Percentiles rank a stretch among this genome's conserved stretches.
Conservation (phyloP, 1,284 basidiomycete species). For the Chiua sp. region DNA sequence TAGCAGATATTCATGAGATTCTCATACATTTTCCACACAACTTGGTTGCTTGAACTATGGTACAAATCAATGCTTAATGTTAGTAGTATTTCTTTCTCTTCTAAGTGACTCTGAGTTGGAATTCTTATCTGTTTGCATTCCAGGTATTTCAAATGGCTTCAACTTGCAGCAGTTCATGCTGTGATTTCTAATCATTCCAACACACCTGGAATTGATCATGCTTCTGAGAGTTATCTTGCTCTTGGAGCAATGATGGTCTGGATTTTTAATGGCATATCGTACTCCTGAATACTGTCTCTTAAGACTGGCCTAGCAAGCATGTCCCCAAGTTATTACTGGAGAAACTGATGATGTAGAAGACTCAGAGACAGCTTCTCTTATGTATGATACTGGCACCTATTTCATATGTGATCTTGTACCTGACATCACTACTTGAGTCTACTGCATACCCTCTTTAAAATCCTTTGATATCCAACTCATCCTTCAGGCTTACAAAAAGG, state of each 20-base stretch:
- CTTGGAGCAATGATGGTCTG: constrained; percentile 6
- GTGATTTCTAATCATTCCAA: background rate
- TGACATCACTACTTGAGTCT: accelerated
- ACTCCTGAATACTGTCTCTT: no score
- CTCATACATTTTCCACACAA: background rate
- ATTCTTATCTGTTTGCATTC: no score
- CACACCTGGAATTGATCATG: background rate
- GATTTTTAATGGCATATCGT: constrained; percentile 10
- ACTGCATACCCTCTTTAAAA: background rate
- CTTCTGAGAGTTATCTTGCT: background rate
- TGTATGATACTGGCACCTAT: constrained; percentile 9
- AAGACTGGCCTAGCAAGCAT: background rate
- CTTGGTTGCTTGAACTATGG: background rate
- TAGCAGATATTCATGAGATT: background rate
- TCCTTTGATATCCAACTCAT: background rate
- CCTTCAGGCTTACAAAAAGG: background rate
- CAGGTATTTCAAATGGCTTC: constrained; percentile 15
- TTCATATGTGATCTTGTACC: background rate
- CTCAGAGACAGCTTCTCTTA: background rate
- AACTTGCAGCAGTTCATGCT: background rate
- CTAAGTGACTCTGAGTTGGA: no score
- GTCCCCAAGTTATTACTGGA: background rate
- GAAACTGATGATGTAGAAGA: background rate
- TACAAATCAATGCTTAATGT: background rate
- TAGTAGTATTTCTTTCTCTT: constrained; percentile 12